Base-by-base conservation (phyloP, 140 eudicot genomes). In the Flaveria floridana region DNA sequence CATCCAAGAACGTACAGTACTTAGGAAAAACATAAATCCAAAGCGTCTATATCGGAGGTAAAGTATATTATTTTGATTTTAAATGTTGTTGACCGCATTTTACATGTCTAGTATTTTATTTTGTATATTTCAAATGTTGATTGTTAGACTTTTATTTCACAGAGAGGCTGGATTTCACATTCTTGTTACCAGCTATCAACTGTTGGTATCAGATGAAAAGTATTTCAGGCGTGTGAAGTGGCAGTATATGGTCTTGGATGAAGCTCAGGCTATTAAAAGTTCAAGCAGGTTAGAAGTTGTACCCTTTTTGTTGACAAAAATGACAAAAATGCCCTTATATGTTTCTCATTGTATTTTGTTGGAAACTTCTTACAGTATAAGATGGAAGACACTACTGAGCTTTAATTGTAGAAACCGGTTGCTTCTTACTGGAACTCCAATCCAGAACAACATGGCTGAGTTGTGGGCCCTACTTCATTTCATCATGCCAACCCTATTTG, bases 391-490 rank as follows among this genome's bases (percentile, higher is more conserved):
- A 13, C 87, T 94, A 76, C 96, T 94, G 79, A 94, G 96, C 70
- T 94, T 94, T 78, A 90, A 94, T 70, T 94, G 99, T 84, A 91
- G 99, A 58, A 94, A 94, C 71, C 97, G 99, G 71, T 83, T 94
- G 95, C 97, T 94, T 76, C 81, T 94, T 79, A 94, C 99, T 18
- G 99, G 99, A 73, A 94, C 99, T n/a, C 99, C 99, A 30, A 76
- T 94, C 67, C 99, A 94, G 85, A 94, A 94, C 81, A 94, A 94
- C 90, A 94, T 94, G 99, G 99, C 99, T 74, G 99, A 94, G 81
- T 85, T 94, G 68, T 94, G 97, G 99, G 91, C 99, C 15, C 99
- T 94, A 69, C 85, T 94, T 56, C 99, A 94, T 85, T 94, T 94
- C 81, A 94, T 94, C 71, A 94, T 94, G 99, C 99, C 99, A 9